Evolutionary conservation across 106 monocot genomes (phyloP).

Genomic region (Dioscorea alata): DNA sequence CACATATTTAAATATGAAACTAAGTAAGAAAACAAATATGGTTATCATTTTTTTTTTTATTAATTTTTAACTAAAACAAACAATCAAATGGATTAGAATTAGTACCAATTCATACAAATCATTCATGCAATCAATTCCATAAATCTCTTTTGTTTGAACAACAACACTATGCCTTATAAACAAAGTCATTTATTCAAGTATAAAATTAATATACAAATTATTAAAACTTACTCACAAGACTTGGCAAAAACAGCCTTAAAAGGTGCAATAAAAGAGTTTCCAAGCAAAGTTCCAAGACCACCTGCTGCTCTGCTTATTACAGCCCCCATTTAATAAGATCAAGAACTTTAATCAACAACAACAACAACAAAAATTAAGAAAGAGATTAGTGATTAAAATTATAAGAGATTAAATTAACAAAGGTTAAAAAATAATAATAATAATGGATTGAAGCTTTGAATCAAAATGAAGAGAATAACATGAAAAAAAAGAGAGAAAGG

Average conservation of each 20-base stretch:
- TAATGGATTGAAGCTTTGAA: too few species aligned
- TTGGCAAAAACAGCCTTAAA: constrained; percentile 46
- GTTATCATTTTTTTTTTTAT: too few species aligned
- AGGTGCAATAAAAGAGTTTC: constrained; percentile 47
- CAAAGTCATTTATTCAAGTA: neutral
- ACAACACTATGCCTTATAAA: too few species aligned
- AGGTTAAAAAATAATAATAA: neutral
- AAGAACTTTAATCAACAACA: too few species aligned
- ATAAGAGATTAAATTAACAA: neutral
- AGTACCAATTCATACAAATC: too few species aligned
- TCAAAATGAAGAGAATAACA: neutral
- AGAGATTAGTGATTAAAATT: neutral
- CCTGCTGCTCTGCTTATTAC: constrained; percentile 39
- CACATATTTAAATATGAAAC: too few species aligned
- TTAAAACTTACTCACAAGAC: constrained; percentile 52
- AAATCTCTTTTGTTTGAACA: too few species aligned
- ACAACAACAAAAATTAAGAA: neutral
- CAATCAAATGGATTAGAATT: too few species aligned
- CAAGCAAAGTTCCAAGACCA: constrained; percentile 36
- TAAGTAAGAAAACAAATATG: too few species aligned
- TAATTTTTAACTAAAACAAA: too few species aligned
- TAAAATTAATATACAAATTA: neutral
- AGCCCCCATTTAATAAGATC: constrained; percentile 26
- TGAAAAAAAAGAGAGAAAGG: too few species aligned
- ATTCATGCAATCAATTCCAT: too few species aligned